Percentiles rank a stretch among this genome's conserved stretches.
phyloP scores from a whole-genome alignment of 148 eudicot genomes.

The Camellia japonica region DNA sequence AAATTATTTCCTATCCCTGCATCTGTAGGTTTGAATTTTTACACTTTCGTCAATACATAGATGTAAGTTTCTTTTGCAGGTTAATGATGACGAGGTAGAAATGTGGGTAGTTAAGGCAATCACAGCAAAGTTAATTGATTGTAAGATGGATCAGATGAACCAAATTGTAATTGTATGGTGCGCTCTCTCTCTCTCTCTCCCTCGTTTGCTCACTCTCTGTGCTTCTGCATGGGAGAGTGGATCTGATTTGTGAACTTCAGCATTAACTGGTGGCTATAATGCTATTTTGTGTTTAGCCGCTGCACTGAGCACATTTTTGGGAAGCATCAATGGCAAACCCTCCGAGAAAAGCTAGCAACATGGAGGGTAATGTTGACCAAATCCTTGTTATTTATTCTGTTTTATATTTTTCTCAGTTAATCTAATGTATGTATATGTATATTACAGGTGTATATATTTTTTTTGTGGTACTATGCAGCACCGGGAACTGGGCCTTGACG shows the following conservation, averaged over 20 bases:
- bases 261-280: not conserved
- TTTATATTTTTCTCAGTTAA: too few relatives aligned
- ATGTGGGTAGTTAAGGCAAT: conserved; percentile 89
- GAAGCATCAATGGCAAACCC: conserved; percentile 67
- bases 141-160: conserved; percentile 97
- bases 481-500: not conserved
- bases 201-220: not conserved
- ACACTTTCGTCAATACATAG: not conserved
- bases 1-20: conserved; percentile 13
- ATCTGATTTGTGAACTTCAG: not conserved
- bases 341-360: conserved; percentile 66
- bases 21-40: not conserved
- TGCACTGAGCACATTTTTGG: conserved; percentile 84
- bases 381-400: not conserved
- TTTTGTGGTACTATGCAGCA: not conserved
- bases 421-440: not conserved
- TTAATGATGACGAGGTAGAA: conserved; percentile 82
- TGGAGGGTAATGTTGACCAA: conserved; percentile 68
- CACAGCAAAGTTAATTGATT: conserved; percentile 67
- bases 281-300: conserved; percentile 45
- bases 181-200: not conserved
- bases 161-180: conserved; percentile 77
- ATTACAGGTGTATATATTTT: not conserved
- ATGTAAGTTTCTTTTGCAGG: conserved; percentile 31
- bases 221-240: not conserved